phyloP scores from a whole-genome alignment of 2,329 filamentous ascomycete genomes.

The Didymella segeticola region DNA sequence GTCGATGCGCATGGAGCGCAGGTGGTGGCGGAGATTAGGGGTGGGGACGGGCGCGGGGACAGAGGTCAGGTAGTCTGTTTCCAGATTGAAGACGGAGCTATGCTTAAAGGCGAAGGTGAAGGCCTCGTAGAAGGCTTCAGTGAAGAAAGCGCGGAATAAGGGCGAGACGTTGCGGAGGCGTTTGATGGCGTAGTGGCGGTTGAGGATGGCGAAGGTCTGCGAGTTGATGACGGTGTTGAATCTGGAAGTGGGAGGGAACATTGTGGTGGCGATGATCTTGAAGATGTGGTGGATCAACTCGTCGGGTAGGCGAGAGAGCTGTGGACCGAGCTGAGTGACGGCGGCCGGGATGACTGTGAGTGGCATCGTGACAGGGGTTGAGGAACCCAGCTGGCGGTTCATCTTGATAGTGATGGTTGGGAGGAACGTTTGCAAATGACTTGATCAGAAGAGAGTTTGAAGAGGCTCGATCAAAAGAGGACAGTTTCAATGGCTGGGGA shows the following conservation, averaged over 20 bases:
- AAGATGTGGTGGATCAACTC: constrained; percentile 26
- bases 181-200: constrained; percentile 5
- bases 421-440: background rate
- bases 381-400: background rate
- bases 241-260: background rate
- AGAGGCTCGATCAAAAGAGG: background rate
- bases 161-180: constrained; percentile 13
- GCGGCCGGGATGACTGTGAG: constrained; percentile 7
- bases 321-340: constrained; percentile 5
- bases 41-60: constrained; percentile 3
- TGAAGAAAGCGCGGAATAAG: constrained; percentile 12
- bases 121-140: constrained; percentile 18
- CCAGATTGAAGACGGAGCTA: background rate
- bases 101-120: constrained; percentile 12
- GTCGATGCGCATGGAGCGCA: constrained; percentile 9
- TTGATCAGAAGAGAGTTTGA: background rate
- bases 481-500: background rate
- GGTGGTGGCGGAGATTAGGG: background rate
- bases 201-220: constrained; percentile 10
- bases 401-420: background rate
- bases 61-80: background rate
- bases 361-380: constrained; percentile 2
- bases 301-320: constrained; percentile 19
- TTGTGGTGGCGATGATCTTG: constrained; percentile 1
- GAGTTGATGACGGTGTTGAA: constrained; percentile 9